Evolutionary conservation across 192 early-diverging fungal genomes (phyloP).

Genomic region (Pilaira anomala): DNA sequence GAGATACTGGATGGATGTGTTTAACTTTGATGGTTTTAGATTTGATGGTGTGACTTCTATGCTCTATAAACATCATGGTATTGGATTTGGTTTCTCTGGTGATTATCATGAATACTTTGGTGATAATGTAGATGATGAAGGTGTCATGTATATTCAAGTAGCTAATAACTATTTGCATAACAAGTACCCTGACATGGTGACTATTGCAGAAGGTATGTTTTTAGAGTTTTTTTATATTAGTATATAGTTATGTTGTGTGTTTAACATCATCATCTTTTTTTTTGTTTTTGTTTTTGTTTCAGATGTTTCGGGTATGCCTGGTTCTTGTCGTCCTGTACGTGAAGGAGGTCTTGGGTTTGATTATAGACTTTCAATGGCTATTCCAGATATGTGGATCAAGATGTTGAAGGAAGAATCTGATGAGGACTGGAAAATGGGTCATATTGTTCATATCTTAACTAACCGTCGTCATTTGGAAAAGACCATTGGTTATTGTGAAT

Average conservation of each 20-base stretch:
- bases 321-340: slow-evolving; percentile 74
- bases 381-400: slow-evolving; percentile 99
- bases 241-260: background rate
- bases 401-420: slow-evolving; percentile 87
- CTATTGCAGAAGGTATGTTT: slow-evolving; percentile 83
- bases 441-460: slow-evolving; percentile 82
- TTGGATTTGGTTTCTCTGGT: slow-evolving; percentile 90
- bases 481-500: slow-evolving; percentile 94
- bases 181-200: slow-evolving; percentile 76
- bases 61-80: slow-evolving; percentile 95
- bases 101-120: slow-evolving; percentile 94
- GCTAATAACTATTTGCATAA: slow-evolving; percentile 83
- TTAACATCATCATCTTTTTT: background rate
- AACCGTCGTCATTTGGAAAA: slow-evolving; percentile 94
- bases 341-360: slow-evolving; percentile 97
- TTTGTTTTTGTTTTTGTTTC: no score
- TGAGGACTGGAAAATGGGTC: slow-evolving; percentile 89
- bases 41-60: slow-evolving; percentile 98
- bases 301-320: slow-evolving; percentile 99
- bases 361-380: slow-evolving; percentile 93
- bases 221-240: background rate
- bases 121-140: slow-evolving; percentile 77
- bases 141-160: slow-evolving; percentile 88
- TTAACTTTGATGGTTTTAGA: slow-evolving; percentile 92
- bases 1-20: slow-evolving; percentile 90